Conservation (phyloP, 129 eudicot species). For the Ambrosia artemisiifolia region DNA sequence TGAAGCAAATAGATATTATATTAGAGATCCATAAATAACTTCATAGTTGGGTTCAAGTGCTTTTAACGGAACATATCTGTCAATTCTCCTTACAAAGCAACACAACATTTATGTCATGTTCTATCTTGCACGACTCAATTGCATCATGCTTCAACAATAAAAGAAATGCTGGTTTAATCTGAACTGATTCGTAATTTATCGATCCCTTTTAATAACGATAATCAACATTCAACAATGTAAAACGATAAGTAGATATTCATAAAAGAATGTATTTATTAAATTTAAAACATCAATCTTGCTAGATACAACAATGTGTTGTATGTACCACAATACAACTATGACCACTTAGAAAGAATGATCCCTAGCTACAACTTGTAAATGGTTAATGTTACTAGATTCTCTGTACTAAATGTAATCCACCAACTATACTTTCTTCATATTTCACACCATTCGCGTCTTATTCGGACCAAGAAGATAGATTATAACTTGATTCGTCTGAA, state of each 20-base stretch:
- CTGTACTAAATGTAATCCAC: constrained; percentile 19
- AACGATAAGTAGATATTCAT: not conserved
- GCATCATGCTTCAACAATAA: constrained; percentile 19
- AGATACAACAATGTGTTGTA: constrained; percentile 14
- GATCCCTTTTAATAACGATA: not conserved
- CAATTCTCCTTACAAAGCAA: constrained; percentile 11
- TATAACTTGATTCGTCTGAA: constrained; percentile 27
- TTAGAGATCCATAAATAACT: too few relatives aligned
- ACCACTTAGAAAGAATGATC: constrained; percentile 23
- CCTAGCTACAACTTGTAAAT: constrained; percentile 13
- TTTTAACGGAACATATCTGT: constrained; percentile 4
- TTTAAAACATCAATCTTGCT: not conserved
- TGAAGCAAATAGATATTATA: not conserved
- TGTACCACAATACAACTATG: constrained; percentile 19
- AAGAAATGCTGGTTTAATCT: not conserved
- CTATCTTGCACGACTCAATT: constrained; percentile 16
- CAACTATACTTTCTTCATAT: constrained; percentile 9
- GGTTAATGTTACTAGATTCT: constrained; percentile 26
- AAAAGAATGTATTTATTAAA: constrained; percentile 5
- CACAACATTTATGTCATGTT: constrained; percentile 5
- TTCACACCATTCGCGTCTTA: constrained; percentile 18
- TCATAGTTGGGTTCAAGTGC: constrained; percentile 19
- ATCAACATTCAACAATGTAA: not conserved
- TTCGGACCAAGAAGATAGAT: constrained; percentile 26
- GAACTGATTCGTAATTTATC: too few relatives aligned